Evolutionary conservation across 257 asterid genomes (phyloP).

Genomic region (Fraxinus excelsior): DNA sequence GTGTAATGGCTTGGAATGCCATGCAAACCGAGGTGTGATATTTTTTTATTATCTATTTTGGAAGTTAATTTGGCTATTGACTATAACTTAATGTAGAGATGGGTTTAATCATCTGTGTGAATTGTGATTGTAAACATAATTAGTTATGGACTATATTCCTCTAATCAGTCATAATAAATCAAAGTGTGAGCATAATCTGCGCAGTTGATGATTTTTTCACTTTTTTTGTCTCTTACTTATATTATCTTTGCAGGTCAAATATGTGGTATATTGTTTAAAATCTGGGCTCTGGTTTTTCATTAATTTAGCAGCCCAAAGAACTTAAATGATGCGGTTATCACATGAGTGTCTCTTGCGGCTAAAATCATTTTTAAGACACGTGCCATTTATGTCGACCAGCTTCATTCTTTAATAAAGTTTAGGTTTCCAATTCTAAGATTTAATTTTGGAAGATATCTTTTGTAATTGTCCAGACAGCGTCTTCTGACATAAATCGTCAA

Average conservation of each 20-base stretch:
- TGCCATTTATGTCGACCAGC: not conserved
- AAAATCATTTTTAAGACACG: not conserved
- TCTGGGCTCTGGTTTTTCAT: not conserved
- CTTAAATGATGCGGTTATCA: not conserved
- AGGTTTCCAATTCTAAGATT: not conserved
- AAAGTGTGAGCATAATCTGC: not conserved
- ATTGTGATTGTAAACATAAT: not conserved
- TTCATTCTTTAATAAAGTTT: not conserved
- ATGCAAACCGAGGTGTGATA: constrained; percentile 58
- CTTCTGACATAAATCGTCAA: not conserved
- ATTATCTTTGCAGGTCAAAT: not conserved
- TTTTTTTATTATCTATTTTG: not conserved
- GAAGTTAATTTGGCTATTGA: not conserved
- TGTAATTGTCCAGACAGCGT: not conserved
- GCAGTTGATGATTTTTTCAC: not conserved
- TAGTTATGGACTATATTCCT: not conserved
- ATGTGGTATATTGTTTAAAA: not conserved
- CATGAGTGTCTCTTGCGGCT: not conserved
- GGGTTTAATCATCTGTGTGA: not conserved
- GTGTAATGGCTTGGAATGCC: constrained; percentile 51
- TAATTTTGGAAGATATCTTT: not conserved
- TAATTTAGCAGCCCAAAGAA: not conserved
- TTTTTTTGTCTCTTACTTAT: not conserved
- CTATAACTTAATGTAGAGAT: not conserved
- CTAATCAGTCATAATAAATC: not conserved